A percentile compares a stretch with the other conserved stretches of the same genome.
Evolutionary conservation across 192 early-diverging fungal species (phyloP).

Genomic region (Dissophora globulifera): DNA sequence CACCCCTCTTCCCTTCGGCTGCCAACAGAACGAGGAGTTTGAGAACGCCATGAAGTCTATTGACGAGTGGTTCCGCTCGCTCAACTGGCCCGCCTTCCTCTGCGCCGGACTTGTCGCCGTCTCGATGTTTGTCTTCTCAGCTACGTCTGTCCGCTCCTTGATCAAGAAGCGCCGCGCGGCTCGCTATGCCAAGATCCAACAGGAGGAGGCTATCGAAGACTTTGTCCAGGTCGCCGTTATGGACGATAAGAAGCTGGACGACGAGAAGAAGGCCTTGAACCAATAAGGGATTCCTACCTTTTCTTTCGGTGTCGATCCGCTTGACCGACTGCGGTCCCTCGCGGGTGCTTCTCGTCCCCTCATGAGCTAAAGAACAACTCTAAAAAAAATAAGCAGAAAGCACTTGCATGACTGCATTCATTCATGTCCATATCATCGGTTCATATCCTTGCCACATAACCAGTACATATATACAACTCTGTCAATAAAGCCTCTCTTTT

Average conservation of each 20-base stretch:
- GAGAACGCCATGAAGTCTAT: conserved; percentile 31
- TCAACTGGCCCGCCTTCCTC: conserved; percentile 39
- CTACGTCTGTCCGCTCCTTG: conserved; percentile 31
- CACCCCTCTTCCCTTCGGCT: conserved; percentile 38
- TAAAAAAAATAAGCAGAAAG: too few relatives aligned
- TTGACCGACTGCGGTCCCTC: too few relatives aligned
- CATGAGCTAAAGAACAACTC: not conserved
- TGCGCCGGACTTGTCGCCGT: conserved; percentile 20
- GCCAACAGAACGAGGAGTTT: conserved; percentile 9
- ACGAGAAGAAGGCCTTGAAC: conserved; percentile 34
- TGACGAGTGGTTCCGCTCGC: conserved; percentile 39
- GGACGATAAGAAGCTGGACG: conserved; percentile 38
- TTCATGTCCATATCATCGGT: not conserved
- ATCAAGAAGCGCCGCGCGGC: conserved; percentile 33
- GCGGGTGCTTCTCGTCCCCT: not conserved
- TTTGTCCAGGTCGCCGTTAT: conserved; percentile 40
- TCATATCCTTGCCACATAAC: not conserved
- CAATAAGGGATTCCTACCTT: not conserved
- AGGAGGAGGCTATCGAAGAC: conserved; percentile 17
- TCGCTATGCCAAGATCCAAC: conserved; percentile 31
- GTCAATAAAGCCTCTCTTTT: too few relatives aligned
- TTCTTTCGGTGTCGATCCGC: not conserved
- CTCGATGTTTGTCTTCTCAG: conserved; percentile 30
- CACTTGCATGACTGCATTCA: not conserved
- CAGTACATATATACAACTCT: too few relatives aligned